phyloP scores from a whole-genome alignment of 2,329 filamentous ascomycete species.

The Pseudogymnoascus sp. region DNA sequence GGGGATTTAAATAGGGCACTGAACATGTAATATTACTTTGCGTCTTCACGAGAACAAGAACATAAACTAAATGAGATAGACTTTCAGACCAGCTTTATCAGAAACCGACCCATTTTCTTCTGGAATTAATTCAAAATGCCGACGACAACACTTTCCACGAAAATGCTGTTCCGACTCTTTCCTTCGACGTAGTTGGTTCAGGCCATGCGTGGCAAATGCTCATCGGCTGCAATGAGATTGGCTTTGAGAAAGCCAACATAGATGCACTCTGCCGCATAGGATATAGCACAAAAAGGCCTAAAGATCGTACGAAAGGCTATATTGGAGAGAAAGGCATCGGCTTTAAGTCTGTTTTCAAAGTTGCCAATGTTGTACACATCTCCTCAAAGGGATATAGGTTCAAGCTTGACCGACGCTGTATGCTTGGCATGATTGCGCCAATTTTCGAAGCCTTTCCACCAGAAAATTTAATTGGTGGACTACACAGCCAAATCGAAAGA shows the following conservation, averaged over 20 bases:
- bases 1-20: no score
- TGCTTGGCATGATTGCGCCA: conserved; percentile 31
- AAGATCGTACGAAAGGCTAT: conserved; percentile 14
- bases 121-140: conserved; percentile 47
- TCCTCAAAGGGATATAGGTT: conserved; percentile 32
- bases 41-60: no score
- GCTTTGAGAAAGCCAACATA: conserved; percentile 37
- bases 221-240: conserved; percentile 40
- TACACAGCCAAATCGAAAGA: conserved; percentile 5
- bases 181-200: conserved; percentile 23
- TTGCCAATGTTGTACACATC: conserved; percentile 30
- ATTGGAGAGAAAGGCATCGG: conserved; percentile 33
- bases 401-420: conserved; percentile 12
- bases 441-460: conserved; percentile 23
- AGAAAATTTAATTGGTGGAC: not conserved
- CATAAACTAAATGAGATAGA: conserved; percentile 11
- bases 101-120: conserved; percentile 37
- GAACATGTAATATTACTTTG: no score
- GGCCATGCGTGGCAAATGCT: conserved; percentile 25
- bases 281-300: conserved; percentile 37
- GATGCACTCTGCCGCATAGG: conserved; percentile 39
- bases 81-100: conserved; percentile 28
- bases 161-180: no score
- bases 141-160: conserved; percentile 40
- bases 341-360: conserved; percentile 31